Conservation (phyloP, 2,329 filamentous ascomycete genomes). For the Polychaeton citri region DNA sequence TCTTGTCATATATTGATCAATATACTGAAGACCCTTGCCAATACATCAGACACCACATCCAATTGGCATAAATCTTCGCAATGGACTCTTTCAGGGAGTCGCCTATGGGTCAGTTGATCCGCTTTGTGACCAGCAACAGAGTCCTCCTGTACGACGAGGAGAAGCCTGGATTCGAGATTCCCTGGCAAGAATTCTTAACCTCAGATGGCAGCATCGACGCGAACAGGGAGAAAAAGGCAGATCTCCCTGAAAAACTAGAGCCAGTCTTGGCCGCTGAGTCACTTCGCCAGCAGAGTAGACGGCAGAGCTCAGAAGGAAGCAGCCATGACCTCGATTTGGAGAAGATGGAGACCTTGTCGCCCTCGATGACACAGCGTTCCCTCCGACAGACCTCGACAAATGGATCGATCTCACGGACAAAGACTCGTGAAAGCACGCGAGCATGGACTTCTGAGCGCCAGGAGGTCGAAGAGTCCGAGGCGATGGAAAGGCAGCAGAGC, state of each 20-base stretch:
- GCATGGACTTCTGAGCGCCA: conserved; percentile 20
- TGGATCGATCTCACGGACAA: not conserved
- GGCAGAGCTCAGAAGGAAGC: not conserved
- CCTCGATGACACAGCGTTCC: not conserved
- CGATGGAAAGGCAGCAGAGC: conserved; percentile 32
- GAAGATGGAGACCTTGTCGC: not conserved
- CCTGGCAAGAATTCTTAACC: conserved; percentile 10
- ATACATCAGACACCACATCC: not conserved
- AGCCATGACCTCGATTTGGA: not conserved
- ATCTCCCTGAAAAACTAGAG: not conserved
- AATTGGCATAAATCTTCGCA: not conserved
- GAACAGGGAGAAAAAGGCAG: not conserved
- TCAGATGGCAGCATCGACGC: not conserved
- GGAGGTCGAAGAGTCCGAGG: conserved; percentile 18
- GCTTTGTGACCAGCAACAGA: conserved; percentile 39
- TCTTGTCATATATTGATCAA: no score
- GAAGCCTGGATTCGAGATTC: conserved; percentile 39
- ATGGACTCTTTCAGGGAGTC: conserved; percentile 35
- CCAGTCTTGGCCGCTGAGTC: not conserved
- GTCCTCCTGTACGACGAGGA: conserved; percentile 49
- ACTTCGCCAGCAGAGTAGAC: no score
- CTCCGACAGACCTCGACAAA: not conserved
- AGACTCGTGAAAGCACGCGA: not conserved
- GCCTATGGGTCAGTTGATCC: conserved; percentile 45
- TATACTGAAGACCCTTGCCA: not conserved